phyloP scores from a whole-genome alignment of 768 basidiomycete species.

The button mushroom (Agaricus bisporus) region DNA sequence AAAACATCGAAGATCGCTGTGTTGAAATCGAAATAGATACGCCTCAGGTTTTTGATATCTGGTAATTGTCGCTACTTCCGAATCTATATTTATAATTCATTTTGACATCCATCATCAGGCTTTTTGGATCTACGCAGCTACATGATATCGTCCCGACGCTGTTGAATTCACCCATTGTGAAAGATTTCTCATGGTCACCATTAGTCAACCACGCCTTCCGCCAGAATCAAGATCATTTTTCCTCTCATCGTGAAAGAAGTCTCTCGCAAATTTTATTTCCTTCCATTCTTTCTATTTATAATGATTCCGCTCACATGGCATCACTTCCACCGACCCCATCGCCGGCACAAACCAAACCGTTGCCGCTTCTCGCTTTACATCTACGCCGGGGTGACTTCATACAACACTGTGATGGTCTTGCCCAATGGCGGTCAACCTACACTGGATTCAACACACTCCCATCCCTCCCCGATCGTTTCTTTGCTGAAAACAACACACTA shows the following conservation, averaged over 20 bases:
- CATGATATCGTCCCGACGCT: constrained; percentile 40
- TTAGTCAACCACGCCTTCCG: constrained; percentile 46
- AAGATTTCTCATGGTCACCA: constrained; percentile 55
- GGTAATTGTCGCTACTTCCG: constrained; percentile 28
- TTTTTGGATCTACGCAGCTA: constrained; percentile 40
- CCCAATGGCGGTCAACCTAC: constrained; percentile 32
- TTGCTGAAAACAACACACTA: constrained; percentile 3
- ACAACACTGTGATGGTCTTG: constrained; percentile 40
- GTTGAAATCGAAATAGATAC: constrained; percentile 35
- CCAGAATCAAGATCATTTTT: constrained; percentile 39
- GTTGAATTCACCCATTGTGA: constrained; percentile 42
- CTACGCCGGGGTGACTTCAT: constrained; percentile 52
- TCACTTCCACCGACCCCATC: neutral
- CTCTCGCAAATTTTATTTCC: constrained; percentile 15
- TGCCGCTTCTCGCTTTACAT: constrained; percentile 51
- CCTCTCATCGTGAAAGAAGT: neutral
- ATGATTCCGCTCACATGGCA: neutral
- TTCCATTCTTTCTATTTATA: constrained; percentile 4
- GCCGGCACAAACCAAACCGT: constrained; percentile 5
- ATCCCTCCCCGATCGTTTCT: constrained; percentile 41
- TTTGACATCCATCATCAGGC: constrained; percentile 25
- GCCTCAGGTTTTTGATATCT: constrained; percentile 44
- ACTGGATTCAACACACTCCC: constrained; percentile 51
- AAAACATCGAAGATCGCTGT: constrained; percentile 38
- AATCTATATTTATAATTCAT: neutral